Evolutionary conservation across 2,329 filamentous ascomycete genomes (phyloP).

Genomic region (Sarocladium oryzae): DNA sequence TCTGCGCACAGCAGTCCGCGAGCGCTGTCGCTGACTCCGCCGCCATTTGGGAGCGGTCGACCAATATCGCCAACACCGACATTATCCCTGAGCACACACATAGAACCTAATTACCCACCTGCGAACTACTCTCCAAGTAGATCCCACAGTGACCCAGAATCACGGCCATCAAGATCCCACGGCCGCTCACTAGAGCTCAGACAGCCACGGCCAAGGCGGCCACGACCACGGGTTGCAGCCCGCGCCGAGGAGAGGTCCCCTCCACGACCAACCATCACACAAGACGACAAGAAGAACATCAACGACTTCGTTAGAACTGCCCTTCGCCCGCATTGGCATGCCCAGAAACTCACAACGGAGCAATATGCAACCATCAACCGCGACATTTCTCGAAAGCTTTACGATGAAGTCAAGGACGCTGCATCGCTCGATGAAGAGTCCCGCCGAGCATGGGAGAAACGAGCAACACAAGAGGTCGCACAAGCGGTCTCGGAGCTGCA

Average conservation of each 20-base stretch:
- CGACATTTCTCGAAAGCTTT: constrained; percentile 80
- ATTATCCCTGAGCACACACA: constrained; percentile 61
- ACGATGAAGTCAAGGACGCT: constrained; percentile 57
- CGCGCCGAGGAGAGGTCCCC: constrained; percentile 63
- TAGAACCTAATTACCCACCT: constrained; percentile 68
- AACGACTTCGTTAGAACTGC: constrained; percentile 81
- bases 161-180: constrained; percentile 21
- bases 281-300: constrained; percentile 80
- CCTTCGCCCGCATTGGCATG: constrained; percentile 76
- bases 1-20: constrained; percentile 58
- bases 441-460: constrained; percentile 64
- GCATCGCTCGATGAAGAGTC: constrained; percentile 57
- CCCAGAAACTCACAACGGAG: constrained; percentile 73
- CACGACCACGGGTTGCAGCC: constrained; percentile 28
- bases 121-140: constrained; percentile 64
- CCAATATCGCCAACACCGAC: constrained; percentile 61
- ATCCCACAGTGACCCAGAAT: constrained; percentile 41
- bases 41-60: constrained; percentile 50
- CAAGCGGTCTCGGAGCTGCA: constrained; percentile 59
- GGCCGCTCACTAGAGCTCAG: constrained; percentile 40
- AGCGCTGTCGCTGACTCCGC: constrained; percentile 62
- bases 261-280: constrained; percentile 57
- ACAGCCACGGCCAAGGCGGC: constrained; percentile 45
- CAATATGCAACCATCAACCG: constrained; percentile 92
- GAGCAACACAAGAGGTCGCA: constrained; percentile 73